Conservation (phyloP, 179 eudicot genomes). For the Monotropa hypopitys region DNA sequence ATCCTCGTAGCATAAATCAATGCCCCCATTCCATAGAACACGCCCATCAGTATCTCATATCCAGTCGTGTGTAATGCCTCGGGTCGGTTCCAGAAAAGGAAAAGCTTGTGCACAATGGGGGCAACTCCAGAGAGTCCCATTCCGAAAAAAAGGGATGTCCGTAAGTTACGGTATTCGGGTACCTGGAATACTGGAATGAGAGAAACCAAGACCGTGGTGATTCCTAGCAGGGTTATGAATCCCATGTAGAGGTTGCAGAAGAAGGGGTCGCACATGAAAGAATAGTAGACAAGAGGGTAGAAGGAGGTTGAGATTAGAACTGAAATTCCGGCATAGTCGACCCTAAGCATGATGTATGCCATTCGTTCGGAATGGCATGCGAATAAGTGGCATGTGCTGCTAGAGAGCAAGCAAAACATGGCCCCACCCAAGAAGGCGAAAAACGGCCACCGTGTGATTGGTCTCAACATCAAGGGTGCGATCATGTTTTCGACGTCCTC, state of each 20-base stretch:
- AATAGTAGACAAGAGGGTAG: conserved; percentile 87
- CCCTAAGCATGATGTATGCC: conserved; percentile 70
- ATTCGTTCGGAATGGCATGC: conserved; percentile 76
- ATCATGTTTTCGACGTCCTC: conserved; percentile 61
- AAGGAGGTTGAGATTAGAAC: conserved; percentile 91
- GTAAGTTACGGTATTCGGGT: conserved; percentile 52
- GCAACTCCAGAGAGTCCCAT: conserved; percentile 74
- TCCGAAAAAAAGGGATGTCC: conserved; percentile 61
- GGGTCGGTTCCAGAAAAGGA: conserved; percentile 58
- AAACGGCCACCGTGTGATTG: conserved; percentile 98
- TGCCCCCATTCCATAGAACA: conserved; percentile 68
- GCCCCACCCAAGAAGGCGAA: conserved; percentile 86
- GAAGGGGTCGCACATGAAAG: conserved; percentile 95
- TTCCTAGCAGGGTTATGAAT: conserved; percentile 64
- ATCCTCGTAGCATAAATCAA: conserved; percentile 66
- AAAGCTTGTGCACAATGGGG: conserved; percentile 69
- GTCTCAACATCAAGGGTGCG: conserved; percentile 48
- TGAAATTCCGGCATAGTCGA: conserved; percentile 90
- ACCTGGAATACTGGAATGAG: conserved; percentile 69
- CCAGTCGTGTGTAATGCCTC: conserved; percentile 82
- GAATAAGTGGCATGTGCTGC: conserved; percentile 82
- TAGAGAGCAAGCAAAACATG: conserved; percentile 84
- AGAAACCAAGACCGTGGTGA: conserved; percentile 44
- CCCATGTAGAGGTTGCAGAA: conserved; percentile 77
- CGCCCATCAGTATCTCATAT: conserved; percentile 77